Evolutionary conservation across 306 rosid species (phyloP), one percentile per base, ranked within the genome.

Genomic region (Vigna angularis): DNA sequence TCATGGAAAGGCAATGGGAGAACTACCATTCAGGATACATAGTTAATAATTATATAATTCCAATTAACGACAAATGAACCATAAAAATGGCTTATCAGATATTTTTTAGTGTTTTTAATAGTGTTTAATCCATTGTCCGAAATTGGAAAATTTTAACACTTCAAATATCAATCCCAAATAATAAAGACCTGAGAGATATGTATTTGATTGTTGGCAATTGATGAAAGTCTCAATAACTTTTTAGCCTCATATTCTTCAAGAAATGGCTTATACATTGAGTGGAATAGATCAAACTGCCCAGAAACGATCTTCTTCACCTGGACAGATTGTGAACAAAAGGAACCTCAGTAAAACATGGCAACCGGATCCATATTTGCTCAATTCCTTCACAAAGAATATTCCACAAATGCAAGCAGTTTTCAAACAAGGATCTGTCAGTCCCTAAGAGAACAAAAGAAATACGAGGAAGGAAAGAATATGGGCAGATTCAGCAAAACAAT

Each of bases 251-350:
- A 87, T 79, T 92, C 91, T 81, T 91, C 89, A 57, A 95, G 90
- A 88, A 85, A 85, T 49, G 98, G 97, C 81, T 77, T 89, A 82
- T 95, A 93, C 85, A 87, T 95, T 0, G 86, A 83, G 74, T 67
- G 93, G 83, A 95, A 95, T 66, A 87, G 81, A 76, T 85, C 85
- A 84, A 86, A 89, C 77, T 95, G 97, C 61, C 97, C 97, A 28
- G 77, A 65, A 40, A 93, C 97, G 72, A 95, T 95, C 88, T 92
- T 95, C 83, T 82, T 87, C 80, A 91, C 97, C 98, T 94, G 85
- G 67, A 63, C 47, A 83, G 42, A 76, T 71, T 32, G 83, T 36
- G 70, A 78, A 85, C 75, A 56, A 53, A 66, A 49, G 78, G 51
- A 80, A 62, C 70, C 63, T 79, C 55, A n/a, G 79, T 63, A 36